Base-by-base conservation (phyloP, 345 rosid species). In the Euphorbia tirucalli region DNA sequence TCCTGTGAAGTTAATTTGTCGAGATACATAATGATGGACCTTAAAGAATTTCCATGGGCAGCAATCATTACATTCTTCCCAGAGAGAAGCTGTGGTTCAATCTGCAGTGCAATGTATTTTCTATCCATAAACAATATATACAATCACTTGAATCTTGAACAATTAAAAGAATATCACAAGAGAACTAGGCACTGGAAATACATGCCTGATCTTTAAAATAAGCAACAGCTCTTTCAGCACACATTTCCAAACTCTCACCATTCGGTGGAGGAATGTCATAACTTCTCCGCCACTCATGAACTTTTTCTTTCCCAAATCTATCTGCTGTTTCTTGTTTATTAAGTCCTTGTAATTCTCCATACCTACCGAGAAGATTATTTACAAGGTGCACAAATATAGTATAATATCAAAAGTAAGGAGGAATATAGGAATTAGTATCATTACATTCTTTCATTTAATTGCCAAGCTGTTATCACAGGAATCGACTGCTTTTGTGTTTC, bases 171-270 rank as follows among this genome's bases (percentile, higher is more conserved):
- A 43, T n/a, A 52, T 18, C 37, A 63, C 16, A 66, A 30, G 37
- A 44, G 28, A 69, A 41, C n/a, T 21, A 57, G 68, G 75, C 18
- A 67, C 58, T 44, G 31, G 39, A 46, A 61, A 46, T 61, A 61
- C 72, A 48, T 80, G 85, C 92, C 72, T 85, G 73, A 37, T 90
- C 89, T 78, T 31, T 80, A 71, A 84, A 84, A 78, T 85, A 88
- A 68, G 91, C 84, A 59, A 89, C 98, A 57, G 99, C 99, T 84
- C 99, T 87, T 76, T 87, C 77, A 70, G 99, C 99, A 66, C 99
- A 95, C 97, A 95, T 95, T 84, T 93, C 96, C 82, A 95, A 87
- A 81, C 98, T 96, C 86, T 96, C 99, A 5, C 99, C 99, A 60
- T 89, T 88, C 0, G 99, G 99, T 11, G 97, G 97, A 77, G 97